These are phyloP conservation scores for Termitomyces sp. DNA, from an alignment of 1,284 basidiomycete species.

Conservation along the genomic window DNA sequence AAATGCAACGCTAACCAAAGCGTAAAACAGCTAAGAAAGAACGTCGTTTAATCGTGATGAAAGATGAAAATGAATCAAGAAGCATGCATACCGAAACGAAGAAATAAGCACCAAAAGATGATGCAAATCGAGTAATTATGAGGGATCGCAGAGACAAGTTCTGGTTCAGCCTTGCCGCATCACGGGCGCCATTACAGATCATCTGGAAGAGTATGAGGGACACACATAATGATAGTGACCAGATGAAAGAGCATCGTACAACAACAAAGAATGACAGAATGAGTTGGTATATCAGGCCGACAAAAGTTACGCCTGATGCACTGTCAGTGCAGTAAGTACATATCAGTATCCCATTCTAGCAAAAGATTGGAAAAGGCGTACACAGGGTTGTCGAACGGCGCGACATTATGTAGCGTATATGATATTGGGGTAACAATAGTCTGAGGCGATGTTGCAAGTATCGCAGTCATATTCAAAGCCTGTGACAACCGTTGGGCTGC, in stretches of 20 bases:
- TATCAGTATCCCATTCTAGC: neutral
- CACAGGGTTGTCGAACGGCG: conserved; percentile 31
- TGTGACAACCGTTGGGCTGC: conserved; percentile 30
- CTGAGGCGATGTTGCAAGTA: conserved; percentile 40
- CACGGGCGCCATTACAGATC: conserved; percentile 28
- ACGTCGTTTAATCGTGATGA: conserved; percentile 2
- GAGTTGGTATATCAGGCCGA: conserved; percentile 71
- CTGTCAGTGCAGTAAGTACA: conserved; percentile 35
- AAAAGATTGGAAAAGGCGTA: conserved; percentile 14
- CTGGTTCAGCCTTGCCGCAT: conserved; percentile 41
- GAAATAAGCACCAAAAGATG: conserved; percentile 54
- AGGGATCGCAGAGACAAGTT: conserved; percentile 51
- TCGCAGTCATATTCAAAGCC: conserved; percentile 33
- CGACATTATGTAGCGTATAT: conserved; percentile 27
- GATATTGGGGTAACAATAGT: conserved; percentile 28
- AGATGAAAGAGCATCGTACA: conserved; percentile 20
- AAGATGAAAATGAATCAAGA: neutral
- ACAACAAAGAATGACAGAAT: conserved; percentile 48
- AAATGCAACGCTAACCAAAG: conserved; percentile 64
- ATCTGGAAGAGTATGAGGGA: conserved; percentile 29
- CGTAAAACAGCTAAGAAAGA: conserved; percentile 44
- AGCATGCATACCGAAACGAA: conserved; percentile 50
- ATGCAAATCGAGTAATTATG: conserved; percentile 48
- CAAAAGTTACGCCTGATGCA: conserved; percentile 60
- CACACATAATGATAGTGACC: conserved; percentile 19